Base-by-base conservation (phyloP, 1,284 basidiomycete species). In the Fereydounia khargensis region DNA sequence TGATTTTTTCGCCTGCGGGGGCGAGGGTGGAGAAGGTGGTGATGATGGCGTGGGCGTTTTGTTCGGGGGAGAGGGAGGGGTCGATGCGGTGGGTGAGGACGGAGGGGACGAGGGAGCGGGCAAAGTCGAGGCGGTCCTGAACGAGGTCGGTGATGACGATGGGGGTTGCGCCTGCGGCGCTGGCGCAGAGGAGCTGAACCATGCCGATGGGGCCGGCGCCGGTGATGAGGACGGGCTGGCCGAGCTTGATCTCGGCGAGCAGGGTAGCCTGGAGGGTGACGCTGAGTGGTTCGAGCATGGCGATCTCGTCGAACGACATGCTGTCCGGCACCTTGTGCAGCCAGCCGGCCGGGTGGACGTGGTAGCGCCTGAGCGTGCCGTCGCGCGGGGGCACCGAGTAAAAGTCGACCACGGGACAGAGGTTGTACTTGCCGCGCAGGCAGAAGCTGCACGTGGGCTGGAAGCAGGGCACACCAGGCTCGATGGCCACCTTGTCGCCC, bases 191-290 rank as follows among this genome's bases (percentile, higher is more conserved):
- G 3, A 82, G 76, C 18, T 80, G 79, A 33, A 82, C 77, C 35
- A 82, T 76, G 14, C 81, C 81, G 47, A 81, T 81, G 5, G 81
- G 79, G 14, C 81, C 81, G 17, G 30, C 52, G 21, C 49, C 45
- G 2, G 44, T 62, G 46, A 55, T 68, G 30, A 68, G 52, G 13
- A 63, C 59, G 0, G 65, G 65, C 16, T 47, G 45, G 22, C 81
- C 81, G 11, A 82, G 73, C 22, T 62, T 58, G 17, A 81, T 68
- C 2, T 75, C 77, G 1, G 80, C 79, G 23, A 80, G 73, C 42
- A 81, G 78, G n/a, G 81, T 74, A 0, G 80, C 81, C 2, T 80
- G 81, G 10, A 82, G 65, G 1, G 79, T 80, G 2, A 82, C 81
- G 0, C 77, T 72, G 5, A 82, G 74, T 0, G 81, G 81, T 64